These are phyloP conservation scores for Neofusicoccum ribis DNA, from an alignment of 2,329 filamentous ascomycete genomes.

Conservation along the genomic window DNA sequence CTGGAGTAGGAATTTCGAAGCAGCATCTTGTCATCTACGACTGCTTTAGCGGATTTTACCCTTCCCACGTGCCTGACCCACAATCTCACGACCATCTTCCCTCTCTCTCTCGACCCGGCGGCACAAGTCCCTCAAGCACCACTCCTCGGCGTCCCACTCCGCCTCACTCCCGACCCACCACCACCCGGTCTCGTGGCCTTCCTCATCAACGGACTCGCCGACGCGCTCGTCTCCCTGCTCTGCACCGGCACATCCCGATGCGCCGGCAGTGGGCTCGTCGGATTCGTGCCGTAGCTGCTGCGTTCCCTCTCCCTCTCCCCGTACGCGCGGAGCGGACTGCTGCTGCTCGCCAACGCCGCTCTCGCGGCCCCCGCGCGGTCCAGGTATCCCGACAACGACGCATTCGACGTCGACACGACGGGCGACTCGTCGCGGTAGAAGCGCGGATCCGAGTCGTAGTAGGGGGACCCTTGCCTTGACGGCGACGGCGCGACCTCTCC, in stretches of 20 bases:
- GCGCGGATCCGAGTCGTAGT: background rate
- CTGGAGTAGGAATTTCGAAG: too few relatives aligned
- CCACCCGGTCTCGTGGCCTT: constrained; percentile 28
- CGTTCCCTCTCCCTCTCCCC: too few relatives aligned
- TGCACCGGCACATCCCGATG: constrained; percentile 26
- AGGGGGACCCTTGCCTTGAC: background rate
- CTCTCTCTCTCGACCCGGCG: background rate
- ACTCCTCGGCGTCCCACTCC: too few relatives aligned
- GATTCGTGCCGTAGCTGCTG: background rate
- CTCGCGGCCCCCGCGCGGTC: background rate
- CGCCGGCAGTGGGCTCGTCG: constrained; percentile 22
- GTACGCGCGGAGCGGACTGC: background rate
- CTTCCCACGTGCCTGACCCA: too few relatives aligned
- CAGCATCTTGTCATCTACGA: too few relatives aligned
- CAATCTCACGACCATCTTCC: too few relatives aligned
- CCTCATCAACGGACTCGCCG: constrained; percentile 35
- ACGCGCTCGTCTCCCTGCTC: constrained; percentile 20
- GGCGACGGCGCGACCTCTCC: background rate
- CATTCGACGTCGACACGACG: background rate
- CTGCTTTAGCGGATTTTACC: too few relatives aligned
- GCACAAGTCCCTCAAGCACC: background rate
- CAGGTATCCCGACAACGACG: background rate
- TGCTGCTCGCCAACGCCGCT: background rate
- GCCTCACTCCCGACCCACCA: background rate
- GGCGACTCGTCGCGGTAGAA: background rate